Evolutionary conservation across 345 rosid species (phyloP).

Genomic region (Eucalyptus sp.): DNA sequence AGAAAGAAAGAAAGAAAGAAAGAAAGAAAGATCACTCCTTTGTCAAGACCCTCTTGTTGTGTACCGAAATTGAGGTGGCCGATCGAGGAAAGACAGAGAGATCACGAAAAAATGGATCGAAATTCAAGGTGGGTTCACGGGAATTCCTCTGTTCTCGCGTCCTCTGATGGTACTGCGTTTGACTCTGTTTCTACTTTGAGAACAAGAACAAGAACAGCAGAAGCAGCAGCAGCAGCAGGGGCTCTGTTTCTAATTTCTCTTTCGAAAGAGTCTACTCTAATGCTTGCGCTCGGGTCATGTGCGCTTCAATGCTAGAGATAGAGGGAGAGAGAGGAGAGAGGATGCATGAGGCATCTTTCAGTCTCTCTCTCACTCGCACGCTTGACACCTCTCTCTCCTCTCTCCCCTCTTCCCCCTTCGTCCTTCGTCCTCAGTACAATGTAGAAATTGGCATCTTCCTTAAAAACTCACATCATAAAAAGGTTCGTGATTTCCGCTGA

Average conservation of each 20-base stretch:
- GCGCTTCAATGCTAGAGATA: neutral
- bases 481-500: neutral
- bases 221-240: neutral
- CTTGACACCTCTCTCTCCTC: neutral
- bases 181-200: neutral
- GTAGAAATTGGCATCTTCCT: neutral
- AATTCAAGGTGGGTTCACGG: neutral
- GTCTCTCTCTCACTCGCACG: constrained; percentile 32
- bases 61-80: neutral
- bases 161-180: neutral
- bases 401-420: neutral
- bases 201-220: neutral
- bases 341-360: neutral
- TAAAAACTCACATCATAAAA: neutral
- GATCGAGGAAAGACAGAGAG: neutral
- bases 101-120: neutral
- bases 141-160: neutral
- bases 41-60: neutral
- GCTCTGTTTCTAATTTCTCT: neutral
- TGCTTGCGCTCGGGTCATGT: neutral
- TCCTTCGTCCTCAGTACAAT: neutral
- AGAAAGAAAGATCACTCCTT: neutral
- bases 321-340: neutral
- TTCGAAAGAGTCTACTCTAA: neutral
- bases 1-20: neutral